Evolutionary conservation across 1,284 basidiomycete species (phyloP), one percentile per base, ranked within the genome.

Genomic region (Irpex rosettiformis): DNA sequence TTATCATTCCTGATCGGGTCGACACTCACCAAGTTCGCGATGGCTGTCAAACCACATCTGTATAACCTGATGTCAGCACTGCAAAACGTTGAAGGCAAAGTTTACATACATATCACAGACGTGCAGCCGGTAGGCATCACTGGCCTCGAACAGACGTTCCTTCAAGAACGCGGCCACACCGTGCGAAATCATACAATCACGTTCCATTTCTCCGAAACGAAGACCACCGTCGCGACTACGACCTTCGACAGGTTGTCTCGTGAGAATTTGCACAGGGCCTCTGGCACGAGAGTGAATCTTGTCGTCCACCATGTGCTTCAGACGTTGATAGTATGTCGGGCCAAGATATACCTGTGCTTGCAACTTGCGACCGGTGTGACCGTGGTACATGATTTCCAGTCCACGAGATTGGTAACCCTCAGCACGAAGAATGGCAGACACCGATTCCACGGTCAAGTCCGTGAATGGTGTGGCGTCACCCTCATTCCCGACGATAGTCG

Each of bases 261-360:
- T 99, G 68, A 99, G 76, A 69, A 99, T 99, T 75, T 99, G 97
- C 7, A 99, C 93, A 3, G 97, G 97, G 16, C 97, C 97, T 72
- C 97, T 79, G 13, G 97, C 97, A 65, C 96, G 88, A 25, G 96
- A 96, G 77, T 99, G 96, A 63, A 99, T 99, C 80, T 99, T 99
- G 78, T 99, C 96, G 73, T 98, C 96, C 55, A 99, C 96, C 96
- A 99, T 99, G 77, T 99, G 96, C 79, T 99, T 99, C 66, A 99
- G 81, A 55, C 96, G 91, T 75, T 99, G 96, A 75, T 99, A 99
- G 75, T 99, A 99, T 1, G 97, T 99, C 10, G 96, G 96, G 3
- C 97, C 97, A 63, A 99, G 88, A 76, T 98, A 99, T 13, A 98
- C 89, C 72, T 99, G 97, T 18, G 97, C 96, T 72, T 98, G 95